phyloP scores from a whole-genome alignment of 768 basidiomycete species.

The Cubamyces sp. region DNA sequence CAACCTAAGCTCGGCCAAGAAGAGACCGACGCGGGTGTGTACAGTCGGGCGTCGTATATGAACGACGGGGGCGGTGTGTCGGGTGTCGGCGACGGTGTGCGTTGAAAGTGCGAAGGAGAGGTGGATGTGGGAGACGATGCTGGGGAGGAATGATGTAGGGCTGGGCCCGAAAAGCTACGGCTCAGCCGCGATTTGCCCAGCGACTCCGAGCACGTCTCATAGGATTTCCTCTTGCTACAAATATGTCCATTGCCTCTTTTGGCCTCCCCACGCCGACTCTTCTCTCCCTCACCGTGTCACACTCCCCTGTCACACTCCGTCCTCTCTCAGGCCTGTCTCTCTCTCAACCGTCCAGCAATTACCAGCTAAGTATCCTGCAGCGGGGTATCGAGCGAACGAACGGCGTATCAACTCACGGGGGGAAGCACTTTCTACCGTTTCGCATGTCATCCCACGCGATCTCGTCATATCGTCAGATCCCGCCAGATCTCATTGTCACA shows the following conservation, averaged over 20 bases:
- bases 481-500: slow-evolving; percentile 20
- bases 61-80: slow-evolving; percentile 3
- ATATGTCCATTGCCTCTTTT: slow-evolving; percentile 32
- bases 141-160: slow-evolving; percentile 27
- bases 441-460: slow-evolving; percentile 11
- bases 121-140: slow-evolving; percentile 18
- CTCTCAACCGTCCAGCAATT: not conserved
- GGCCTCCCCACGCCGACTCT: slow-evolving; percentile 27
- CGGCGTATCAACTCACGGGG: not conserved
- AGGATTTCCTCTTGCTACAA: slow-evolving; percentile 32
- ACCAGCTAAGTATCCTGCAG: too few relatives aligned
- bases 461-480: slow-evolving; percentile 11
- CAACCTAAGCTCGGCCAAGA: slow-evolving; percentile 18
- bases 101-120: slow-evolving; percentile 4
- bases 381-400: too few relatives aligned
- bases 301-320: slow-evolving; percentile 26
- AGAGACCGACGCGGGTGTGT: slow-evolving; percentile 5
- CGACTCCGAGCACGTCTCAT: slow-evolving; percentile 30
- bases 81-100: not conserved
- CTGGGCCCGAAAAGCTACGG: slow-evolving; percentile 30
- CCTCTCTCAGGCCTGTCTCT: not conserved
- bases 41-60: slow-evolving; percentile 15
- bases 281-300: slow-evolving; percentile 31
- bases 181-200: slow-evolving; percentile 31
- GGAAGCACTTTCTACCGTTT: not conserved